Percentiles rank a stretch among this genome's conserved stretches.
Conservation (phyloP, 331 rosid genomes). For the Cydonia oblonga region DNA sequence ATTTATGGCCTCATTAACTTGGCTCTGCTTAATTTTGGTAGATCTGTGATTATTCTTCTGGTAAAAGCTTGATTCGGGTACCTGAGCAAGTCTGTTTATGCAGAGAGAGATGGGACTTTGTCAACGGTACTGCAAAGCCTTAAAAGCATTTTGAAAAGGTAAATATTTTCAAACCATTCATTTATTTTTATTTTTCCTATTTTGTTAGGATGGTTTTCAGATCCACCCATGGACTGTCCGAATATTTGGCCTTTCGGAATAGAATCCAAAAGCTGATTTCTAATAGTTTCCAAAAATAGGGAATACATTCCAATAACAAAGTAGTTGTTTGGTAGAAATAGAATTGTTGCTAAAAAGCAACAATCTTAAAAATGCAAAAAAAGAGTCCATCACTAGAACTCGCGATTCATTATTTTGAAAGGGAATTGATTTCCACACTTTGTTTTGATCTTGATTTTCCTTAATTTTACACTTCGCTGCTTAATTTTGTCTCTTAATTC, state of each 20-base stretch:
- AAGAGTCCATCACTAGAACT: neutral
- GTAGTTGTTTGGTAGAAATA: neutral
- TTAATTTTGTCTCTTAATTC: neutral
- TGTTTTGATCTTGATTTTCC: neutral
- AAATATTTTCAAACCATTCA: neutral
- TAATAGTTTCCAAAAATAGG: neutral
- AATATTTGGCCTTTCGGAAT: neutral
- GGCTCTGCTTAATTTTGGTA: too few species aligned
- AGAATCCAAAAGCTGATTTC: neutral
- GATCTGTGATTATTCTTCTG: too few species aligned
- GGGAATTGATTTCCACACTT: neutral
- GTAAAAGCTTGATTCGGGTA: too few species aligned
- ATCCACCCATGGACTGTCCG: constrained; percentile 10
- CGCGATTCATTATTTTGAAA: neutral
- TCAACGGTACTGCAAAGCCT: neutral
- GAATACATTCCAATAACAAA: neutral
- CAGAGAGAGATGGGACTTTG: neutral
- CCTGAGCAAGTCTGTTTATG: neutral
- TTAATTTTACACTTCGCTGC: neutral
- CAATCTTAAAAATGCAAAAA: neutral
- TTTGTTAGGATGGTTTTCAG: neutral
- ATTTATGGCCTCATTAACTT: too few species aligned
- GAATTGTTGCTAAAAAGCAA: neutral
- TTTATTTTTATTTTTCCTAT: neutral
- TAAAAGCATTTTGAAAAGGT: neutral